Conservation (phyloP, 1,284 basidiomycete species). For the Marasmius sp. region DNA sequence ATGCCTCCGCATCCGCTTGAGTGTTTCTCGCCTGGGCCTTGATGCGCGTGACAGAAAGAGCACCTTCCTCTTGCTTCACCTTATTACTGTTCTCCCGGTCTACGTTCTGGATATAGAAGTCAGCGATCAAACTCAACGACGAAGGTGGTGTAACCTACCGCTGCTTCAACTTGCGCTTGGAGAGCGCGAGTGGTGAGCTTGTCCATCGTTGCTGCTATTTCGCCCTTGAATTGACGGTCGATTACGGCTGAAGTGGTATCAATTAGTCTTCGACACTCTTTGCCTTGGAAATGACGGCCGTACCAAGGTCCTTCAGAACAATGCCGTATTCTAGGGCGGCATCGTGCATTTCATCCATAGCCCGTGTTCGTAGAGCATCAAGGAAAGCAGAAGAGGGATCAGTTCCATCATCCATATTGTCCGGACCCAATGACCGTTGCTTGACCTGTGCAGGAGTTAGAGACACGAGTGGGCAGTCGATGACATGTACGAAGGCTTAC, state of each 20-base stretch:
- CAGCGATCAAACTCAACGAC: neutral
- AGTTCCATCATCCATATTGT: constrained; percentile 64
- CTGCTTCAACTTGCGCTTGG: constrained; percentile 81
- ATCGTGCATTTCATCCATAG: constrained; percentile 80
- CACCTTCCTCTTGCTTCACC: constrained; percentile 79
- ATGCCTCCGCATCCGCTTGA: constrained; percentile 72
- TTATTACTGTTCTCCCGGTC: constrained; percentile 84
- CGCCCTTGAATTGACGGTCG: constrained; percentile 79
- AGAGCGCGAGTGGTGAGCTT: constrained; percentile 78
- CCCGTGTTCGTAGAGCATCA: constrained; percentile 74
- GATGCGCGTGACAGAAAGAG: constrained; percentile 72
- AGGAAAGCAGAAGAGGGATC: constrained; percentile 75
- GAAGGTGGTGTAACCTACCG: constrained; percentile 42
- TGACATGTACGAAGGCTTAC: constrained; percentile 12
- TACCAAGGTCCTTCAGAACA: constrained; percentile 72
- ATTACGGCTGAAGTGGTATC: constrained; percentile 58
- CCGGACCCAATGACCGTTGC: constrained; percentile 73
- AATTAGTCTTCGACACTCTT: neutral
- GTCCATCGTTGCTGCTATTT: constrained; percentile 82
- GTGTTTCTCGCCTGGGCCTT: constrained; percentile 70
- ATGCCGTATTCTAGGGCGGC: constrained; percentile 81
- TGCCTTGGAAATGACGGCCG: constrained; percentile 16
- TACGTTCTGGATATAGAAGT: constrained; percentile 52
- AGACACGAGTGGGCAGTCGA: neutral
- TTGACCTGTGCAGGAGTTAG: constrained; percentile 50